These are phyloP conservation scores for Fusarium verrucosum DNA, from an alignment of 2,329 filamentous ascomycete genomes.

Conservation along the genomic window DNA sequence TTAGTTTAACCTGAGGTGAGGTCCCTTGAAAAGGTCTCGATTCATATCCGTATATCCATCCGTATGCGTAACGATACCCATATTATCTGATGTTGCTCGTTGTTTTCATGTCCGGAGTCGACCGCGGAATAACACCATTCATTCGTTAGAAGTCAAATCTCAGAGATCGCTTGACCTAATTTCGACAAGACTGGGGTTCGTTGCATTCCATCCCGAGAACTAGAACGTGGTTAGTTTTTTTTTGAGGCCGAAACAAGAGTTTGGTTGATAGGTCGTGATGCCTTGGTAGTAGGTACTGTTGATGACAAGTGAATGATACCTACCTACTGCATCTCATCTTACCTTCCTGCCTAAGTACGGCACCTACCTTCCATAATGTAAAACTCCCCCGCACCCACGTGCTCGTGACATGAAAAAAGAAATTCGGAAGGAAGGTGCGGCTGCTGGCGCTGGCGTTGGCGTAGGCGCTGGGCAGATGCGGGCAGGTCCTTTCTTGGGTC, in stretches of 20 bases:
- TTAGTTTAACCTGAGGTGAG: background rate
- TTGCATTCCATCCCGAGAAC: constrained; percentile 8
- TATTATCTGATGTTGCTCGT: constrained; percentile 2
- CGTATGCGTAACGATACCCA: constrained; percentile 6
- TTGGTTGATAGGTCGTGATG: too few species aligned
- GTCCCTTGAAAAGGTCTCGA: constrained; percentile 1
- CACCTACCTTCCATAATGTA: too few species aligned
- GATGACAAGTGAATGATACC: too few species aligned
- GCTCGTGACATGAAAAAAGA: constrained; percentile 34
- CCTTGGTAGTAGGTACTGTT: too few species aligned
- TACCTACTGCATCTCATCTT: background rate
- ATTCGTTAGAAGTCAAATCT: background rate
- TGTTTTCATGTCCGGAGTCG: constrained; percentile 8
- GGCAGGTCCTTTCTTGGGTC: constrained; percentile 11
- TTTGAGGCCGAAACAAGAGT: background rate
- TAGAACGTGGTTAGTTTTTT: constrained; percentile 1
- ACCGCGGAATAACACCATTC: constrained; percentile 29
- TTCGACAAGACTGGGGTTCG: background rate
- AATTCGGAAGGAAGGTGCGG: constrained; percentile 13
- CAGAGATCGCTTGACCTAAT: background rate
- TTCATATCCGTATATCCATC: background rate
- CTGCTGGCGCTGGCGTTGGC: background rate
- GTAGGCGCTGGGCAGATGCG: background rate
- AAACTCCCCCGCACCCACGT: constrained; percentile 33
- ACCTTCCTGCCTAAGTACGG: too few species aligned